phyloP scores from a whole-genome alignment of 345 rosid species.

The Noccaea caerulescens region DNA sequence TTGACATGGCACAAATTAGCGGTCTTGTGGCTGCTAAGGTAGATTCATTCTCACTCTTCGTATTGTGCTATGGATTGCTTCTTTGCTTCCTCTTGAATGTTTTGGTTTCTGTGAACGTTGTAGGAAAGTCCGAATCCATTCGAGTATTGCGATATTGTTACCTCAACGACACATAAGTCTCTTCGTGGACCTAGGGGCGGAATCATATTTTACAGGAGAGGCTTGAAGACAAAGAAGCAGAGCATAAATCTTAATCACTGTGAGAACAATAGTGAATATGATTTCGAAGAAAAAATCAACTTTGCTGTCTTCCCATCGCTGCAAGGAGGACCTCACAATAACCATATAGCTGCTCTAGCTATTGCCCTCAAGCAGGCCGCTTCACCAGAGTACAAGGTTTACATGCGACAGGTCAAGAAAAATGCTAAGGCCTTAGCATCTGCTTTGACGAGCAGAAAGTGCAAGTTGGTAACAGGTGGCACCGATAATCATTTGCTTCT shows the following conservation, averaged over 20 bases:
- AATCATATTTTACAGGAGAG: conserved; percentile 80
- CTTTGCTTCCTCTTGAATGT: conserved; percentile 16
- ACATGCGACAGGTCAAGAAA: conserved; percentile 88
- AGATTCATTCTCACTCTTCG: conserved; percentile 10
- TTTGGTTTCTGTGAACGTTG: conserved; percentile 25
- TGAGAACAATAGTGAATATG: conserved; percentile 62
- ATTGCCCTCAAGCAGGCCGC: conserved; percentile 92
- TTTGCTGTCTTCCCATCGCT: conserved; percentile 86
- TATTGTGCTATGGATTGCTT: not conserved
- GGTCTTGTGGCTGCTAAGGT: conserved; percentile 96
- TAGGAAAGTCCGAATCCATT: conserved; percentile 83
- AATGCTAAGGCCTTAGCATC: conserved; percentile 81
- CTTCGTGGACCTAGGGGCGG: conserved; percentile 97
- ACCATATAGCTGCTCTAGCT: conserved; percentile 98
- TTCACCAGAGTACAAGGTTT: conserved; percentile 71
- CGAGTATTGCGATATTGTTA: conserved; percentile 84
- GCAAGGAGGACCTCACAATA: conserved; percentile 97
- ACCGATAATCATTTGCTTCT: conserved; percentile 90
- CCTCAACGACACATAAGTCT: conserved; percentile 94
- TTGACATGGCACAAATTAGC: conserved; percentile 87
- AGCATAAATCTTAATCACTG: conserved; percentile 57
- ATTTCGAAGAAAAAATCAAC: conserved; percentile 88
- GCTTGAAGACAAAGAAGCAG: conserved; percentile 67
- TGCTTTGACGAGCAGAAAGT: conserved; percentile 69
- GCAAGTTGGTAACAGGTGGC: conserved; percentile 87